Conservation (phyloP, 345 rosid genomes). For the Angophora floribunda region DNA sequence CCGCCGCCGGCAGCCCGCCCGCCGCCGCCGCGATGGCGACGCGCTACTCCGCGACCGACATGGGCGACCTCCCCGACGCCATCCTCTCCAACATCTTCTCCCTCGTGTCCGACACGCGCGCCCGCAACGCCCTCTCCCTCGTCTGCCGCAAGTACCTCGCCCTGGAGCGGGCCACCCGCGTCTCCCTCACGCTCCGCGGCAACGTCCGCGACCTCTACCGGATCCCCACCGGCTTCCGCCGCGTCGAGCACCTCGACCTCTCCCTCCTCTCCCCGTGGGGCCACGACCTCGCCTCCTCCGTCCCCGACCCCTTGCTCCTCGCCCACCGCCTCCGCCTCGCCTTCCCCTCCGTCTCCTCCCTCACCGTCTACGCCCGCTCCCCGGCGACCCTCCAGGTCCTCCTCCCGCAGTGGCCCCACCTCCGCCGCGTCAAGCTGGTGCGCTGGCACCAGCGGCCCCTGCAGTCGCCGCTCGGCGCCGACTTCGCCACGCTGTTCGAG, state of each 20-base stretch:
- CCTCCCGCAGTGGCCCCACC: constrained; percentile 57
- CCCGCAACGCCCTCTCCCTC: constrained; percentile 69
- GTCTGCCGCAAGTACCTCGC: constrained; percentile 54
- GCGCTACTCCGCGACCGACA: background rate
- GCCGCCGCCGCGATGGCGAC: background rate
- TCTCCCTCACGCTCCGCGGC: constrained; percentile 78
- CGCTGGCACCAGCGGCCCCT: constrained; percentile 81
- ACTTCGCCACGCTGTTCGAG: constrained; percentile 39
- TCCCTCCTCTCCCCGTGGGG: constrained; percentile 92
- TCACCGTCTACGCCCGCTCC: constrained; percentile 52
- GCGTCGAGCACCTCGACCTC: constrained; percentile 62
- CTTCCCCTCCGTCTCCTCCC: constrained; percentile 43
- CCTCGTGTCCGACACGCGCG: constrained; percentile 43
- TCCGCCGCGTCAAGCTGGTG: constrained; percentile 50
- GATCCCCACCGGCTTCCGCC: constrained; percentile 57
- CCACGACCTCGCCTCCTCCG: constrained; percentile 32
- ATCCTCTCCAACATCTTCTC: constrained; percentile 46
- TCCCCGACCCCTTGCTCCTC: constrained; percentile 29
- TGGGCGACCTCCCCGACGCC: constrained; percentile 67
- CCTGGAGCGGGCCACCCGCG: constrained; percentile 69
- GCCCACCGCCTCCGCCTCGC: constrained; percentile 40
- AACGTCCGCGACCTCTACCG: constrained; percentile 56
- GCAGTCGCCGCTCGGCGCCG: constrained; percentile 36
- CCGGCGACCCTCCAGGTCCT: constrained; percentile 38
- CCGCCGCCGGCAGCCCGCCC: background rate